Conservation (phyloP, 2,329 filamentous ascomycete genomes). For the Aspergillus thermomutatus region DNA sequence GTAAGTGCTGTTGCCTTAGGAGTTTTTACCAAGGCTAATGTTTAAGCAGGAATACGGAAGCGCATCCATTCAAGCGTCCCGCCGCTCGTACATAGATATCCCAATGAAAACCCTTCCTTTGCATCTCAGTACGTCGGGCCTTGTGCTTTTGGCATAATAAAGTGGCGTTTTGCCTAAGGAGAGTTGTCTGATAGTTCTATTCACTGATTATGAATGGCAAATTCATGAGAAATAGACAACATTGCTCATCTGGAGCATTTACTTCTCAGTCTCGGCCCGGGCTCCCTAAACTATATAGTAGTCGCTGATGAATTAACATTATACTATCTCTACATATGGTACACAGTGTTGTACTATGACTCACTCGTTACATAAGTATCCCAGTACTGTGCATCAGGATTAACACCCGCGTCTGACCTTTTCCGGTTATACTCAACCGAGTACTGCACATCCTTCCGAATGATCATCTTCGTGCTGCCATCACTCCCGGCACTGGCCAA, state of each 20-base stretch:
- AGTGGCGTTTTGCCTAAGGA: too few relatives aligned
- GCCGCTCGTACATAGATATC: not conserved
- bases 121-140: not conserved
- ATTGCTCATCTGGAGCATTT: not conserved
- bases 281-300: not conserved
- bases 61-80: constrained; percentile 36
- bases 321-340: not conserved
- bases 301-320: not conserved
- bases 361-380: constrained; percentile 11
- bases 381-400: constrained; percentile 14
- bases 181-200: not conserved
- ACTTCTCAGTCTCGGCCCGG: not conserved
- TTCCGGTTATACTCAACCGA: constrained; percentile 24
- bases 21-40: constrained; percentile 1
- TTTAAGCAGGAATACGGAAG: constrained; percentile 36
- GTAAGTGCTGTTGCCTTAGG: constrained; percentile 20
- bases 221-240: too few relatives aligned
- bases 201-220: not conserved
- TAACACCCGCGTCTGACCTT: not conserved
- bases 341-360: not conserved
- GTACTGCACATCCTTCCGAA: constrained; percentile 32
- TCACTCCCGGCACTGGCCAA: constrained; percentile 8
- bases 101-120: not conserved
- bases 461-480: constrained; percentile 27
- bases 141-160: not conserved